Conservation (phyloP, 164 flowering plant genomes). For the Santalum album region DNA sequence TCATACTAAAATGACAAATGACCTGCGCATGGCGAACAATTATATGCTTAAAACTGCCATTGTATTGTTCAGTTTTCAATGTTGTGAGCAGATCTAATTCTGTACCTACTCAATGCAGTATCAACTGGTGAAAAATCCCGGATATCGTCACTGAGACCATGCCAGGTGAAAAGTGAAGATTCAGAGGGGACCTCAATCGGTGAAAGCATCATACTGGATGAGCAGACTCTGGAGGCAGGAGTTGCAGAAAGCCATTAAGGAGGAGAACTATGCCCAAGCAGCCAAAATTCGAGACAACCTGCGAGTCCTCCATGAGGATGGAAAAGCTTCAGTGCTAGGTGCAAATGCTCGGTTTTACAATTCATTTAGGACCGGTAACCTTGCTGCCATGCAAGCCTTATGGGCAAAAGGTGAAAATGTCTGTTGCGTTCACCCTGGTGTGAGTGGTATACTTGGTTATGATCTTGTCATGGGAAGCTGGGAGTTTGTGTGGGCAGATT, state of each 20-base stretch:
- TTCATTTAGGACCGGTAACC: conserved; percentile 63
- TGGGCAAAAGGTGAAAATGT: conserved; percentile 66
- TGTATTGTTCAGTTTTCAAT: background rate
- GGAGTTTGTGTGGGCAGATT: conserved; percentile 80
- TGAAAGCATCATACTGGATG: conserved; percentile 52
- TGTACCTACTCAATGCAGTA: conserved; percentile 37
- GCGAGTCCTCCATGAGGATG: conserved; percentile 54
- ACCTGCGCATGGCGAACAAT: background rate
- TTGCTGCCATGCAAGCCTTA: conserved; percentile 56
- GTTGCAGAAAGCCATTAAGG: conserved; percentile 58
- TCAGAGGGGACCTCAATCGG: conserved; percentile 36
- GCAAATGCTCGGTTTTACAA: conserved; percentile 78
- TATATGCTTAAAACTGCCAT: no score
- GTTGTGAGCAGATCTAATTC: conserved; percentile 10
- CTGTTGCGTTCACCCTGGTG: conserved; percentile 73
- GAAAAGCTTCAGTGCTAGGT: conserved; percentile 60
- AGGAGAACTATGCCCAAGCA: conserved; percentile 74
- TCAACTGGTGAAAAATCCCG: conserved; percentile 13
- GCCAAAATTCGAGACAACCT: conserved; percentile 84
- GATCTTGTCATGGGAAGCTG: conserved; percentile 85
- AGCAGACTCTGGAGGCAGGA: conserved; percentile 57
- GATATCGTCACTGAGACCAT: conserved; percentile 15
- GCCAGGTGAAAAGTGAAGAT: conserved; percentile 46
- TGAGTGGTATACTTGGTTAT: conserved; percentile 63
- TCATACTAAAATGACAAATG: no score